These are phyloP conservation scores for Plasmodium relictum DNA, from an alignment of 169 alveolate species.

Conservation along the genomic window DNA sequence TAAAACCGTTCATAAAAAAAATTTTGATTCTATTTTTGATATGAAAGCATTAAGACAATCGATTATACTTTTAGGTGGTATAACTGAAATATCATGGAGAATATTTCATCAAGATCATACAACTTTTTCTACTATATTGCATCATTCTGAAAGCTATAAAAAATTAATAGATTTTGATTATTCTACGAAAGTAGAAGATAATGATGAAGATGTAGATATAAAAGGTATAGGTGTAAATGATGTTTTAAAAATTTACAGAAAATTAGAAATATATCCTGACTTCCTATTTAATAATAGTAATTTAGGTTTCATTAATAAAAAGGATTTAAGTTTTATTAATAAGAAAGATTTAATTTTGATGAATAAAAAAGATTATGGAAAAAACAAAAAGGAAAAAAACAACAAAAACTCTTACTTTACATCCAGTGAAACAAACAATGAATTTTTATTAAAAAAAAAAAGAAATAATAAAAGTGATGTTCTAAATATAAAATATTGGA, in stretches of 20 bases:
- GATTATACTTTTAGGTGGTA: conserved; percentile 42
- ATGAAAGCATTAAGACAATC: conserved; percentile 60
- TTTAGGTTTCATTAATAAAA: conserved; percentile 38
- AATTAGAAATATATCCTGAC: conserved; percentile 52
- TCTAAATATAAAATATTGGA: conserved; percentile 62
- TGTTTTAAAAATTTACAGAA: conserved; percentile 27
- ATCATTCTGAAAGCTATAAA: conserved; percentile 48
- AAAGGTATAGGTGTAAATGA: conserved; percentile 59
- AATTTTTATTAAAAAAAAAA: not conserved
- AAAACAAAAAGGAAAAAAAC: conserved; percentile 11
- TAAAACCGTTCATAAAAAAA: not conserved
- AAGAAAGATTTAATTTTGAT: conserved; percentile 32
- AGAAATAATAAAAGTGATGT: conserved; percentile 22
- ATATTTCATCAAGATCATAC: conserved; percentile 53
- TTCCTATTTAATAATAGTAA: conserved; percentile 20
- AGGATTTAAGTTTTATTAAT: conserved; percentile 10
- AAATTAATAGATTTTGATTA: conserved; percentile 55
- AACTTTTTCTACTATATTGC: conserved; percentile 48
- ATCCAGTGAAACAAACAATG: not conserved
- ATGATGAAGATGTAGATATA: conserved; percentile 52
- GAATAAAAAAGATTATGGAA: conserved; percentile 27
- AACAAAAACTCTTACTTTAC: not conserved
- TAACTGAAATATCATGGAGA: conserved; percentile 69
- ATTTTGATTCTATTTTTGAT: conserved; percentile 25
- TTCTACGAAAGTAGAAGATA: conserved; percentile 36